Conservation (phyloP, 1,284 basidiomycete species). For the Apiotrichum gamsii region DNA sequence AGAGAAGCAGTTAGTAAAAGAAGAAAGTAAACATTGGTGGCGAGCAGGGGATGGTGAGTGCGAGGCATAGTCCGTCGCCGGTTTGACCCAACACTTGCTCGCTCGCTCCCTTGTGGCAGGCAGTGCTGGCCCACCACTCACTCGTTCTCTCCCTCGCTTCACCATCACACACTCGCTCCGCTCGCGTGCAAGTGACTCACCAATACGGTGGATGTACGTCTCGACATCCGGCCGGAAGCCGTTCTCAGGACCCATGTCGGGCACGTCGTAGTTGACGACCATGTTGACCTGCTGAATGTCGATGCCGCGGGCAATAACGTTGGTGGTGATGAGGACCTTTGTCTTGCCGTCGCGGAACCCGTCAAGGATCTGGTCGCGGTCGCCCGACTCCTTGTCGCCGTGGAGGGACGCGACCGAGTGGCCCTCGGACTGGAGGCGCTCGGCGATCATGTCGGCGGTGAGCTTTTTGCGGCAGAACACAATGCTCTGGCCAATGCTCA, state of each 20-base stretch:
- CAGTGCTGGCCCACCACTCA: no score
- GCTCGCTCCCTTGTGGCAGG: no score
- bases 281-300: conserved; percentile 99
- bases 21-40: no score
- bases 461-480: conserved; percentile 90
- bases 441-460: conserved; percentile 87
- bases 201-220: conserved; percentile 97
- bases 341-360: conserved; percentile 91
- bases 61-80: no score
- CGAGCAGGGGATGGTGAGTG: no score
- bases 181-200: no score
- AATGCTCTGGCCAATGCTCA: conserved; percentile 95
- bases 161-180: no score
- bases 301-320: conserved; percentile 96
- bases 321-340: conserved; percentile 97
- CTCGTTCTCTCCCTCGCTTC: no score
- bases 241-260: conserved; percentile 57
- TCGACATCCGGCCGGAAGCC: conserved; percentile 70
- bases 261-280: conserved; percentile 98
- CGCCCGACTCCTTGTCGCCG: conserved; percentile 80
- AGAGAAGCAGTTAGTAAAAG: no score
- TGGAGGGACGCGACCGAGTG: conserved; percentile 96
- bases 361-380: conserved; percentile 90
- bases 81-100: no score
- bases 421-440: conserved; percentile 84